Percentiles rank a stretch among this genome's conserved stretches.
These are phyloP conservation scores for Endocladia muricata DNA, from an alignment of 31 red algal genomes.

Conservation along the genomic window DNA sequence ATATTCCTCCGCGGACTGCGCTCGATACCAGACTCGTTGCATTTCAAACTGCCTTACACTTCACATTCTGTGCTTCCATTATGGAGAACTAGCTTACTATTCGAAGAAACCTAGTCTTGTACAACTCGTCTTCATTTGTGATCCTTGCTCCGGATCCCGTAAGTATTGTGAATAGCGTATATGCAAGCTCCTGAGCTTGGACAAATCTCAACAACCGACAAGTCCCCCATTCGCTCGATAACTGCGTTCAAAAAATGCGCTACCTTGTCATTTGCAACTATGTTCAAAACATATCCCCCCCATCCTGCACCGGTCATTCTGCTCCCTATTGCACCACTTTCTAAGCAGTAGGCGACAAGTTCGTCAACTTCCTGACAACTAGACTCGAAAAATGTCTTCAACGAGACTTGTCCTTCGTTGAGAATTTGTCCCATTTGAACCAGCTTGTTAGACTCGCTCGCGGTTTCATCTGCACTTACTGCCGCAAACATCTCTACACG, in stretches of 20 bases:
- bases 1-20: too few species aligned
- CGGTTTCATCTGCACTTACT: conserved; percentile 3
- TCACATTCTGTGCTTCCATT: too few species aligned
- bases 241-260: conserved; percentile 20
- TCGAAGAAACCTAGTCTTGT: background rate
- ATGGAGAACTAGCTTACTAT: background rate
- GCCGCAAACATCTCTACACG: conserved; percentile 44
- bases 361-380: conserved; percentile 57
- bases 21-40: too few species aligned
- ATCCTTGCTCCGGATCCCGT: background rate
- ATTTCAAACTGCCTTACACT: too few species aligned
- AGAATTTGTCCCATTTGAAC: conserved; percentile 40
- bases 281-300: conserved; percentile 63
- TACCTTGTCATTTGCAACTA: conserved; percentile 27
- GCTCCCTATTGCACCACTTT: conserved; percentile 41
- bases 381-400: conserved; percentile 40
- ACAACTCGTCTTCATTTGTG: background rate
- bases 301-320: conserved; percentile 68
- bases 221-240: conserved; percentile 10
- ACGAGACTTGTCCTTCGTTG: conserved; percentile 55
- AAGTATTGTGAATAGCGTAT: conserved; percentile 43
- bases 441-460: conserved; percentile 10
- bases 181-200: conserved; percentile 41
- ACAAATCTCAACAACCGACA: conserved; percentile 27
- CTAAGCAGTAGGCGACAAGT: conserved; percentile 45